These are phyloP conservation scores for Alloteropsis semialata DNA, from an alignment of 176 grass and related monocot genomes.

Conservation along the genomic window DNA sequence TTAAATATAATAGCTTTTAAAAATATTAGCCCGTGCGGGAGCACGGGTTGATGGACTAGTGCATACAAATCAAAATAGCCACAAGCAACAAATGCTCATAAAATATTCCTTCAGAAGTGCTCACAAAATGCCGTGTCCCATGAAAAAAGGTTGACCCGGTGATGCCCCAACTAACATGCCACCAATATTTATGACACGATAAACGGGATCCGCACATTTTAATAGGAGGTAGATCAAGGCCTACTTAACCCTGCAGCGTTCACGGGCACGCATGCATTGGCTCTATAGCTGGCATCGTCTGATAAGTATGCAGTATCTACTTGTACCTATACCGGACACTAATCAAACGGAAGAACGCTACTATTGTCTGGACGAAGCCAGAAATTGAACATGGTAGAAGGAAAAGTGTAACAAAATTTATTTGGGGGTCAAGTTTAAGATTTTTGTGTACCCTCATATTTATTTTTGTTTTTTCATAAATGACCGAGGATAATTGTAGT, in stretches of 20 bases:
- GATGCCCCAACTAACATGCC: conserved; percentile 17
- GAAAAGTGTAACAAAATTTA: too few species aligned
- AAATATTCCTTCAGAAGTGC: background rate
- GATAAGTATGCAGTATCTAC: too few species aligned
- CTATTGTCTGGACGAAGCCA: background rate
- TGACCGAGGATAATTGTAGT: background rate
- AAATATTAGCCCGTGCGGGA: too few species aligned
- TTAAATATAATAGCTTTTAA: too few species aligned
- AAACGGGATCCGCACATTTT: background rate
- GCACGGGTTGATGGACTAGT: too few species aligned
- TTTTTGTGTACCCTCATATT: too few species aligned
- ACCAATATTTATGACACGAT: background rate
- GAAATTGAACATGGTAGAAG: too few species aligned
- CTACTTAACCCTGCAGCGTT: background rate
- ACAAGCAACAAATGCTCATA: background rate
- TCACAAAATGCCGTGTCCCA: background rate
- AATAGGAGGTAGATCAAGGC: background rate
- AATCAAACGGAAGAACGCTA: background rate
- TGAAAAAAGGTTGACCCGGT: background rate
- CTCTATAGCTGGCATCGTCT: background rate
- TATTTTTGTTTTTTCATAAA: background rate
- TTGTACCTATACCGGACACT: background rate
- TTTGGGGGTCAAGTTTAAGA: too few species aligned
- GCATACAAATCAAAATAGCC: too few species aligned
- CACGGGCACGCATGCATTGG: background rate